Conservation (phyloP, 768 basidiomycete species). For the Nevesoporus exiguus region DNA sequence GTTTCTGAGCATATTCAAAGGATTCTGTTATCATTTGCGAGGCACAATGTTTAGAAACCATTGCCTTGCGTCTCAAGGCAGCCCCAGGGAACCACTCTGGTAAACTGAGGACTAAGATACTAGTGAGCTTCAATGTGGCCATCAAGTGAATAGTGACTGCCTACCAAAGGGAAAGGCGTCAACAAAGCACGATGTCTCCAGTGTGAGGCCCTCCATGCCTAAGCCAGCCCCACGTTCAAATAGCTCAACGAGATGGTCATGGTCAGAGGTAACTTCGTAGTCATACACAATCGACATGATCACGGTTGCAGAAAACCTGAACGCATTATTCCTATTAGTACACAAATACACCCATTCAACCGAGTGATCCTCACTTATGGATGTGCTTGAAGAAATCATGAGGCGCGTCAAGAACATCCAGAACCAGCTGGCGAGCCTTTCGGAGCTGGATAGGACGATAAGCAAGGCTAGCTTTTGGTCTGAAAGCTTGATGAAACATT, state of each 20-base stretch:
- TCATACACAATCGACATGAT: no score
- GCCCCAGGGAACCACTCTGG: conserved; percentile 25
- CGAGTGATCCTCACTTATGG: not conserved
- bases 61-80: conserved; percentile 26
- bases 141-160: no score
- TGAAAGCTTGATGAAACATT: conserved; percentile 21
- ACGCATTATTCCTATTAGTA: not conserved
- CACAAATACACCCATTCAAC: not conserved
- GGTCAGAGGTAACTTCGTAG: no score
- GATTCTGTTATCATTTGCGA: conserved; percentile 14
- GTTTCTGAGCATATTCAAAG: conserved; percentile 12
- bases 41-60: conserved; percentile 1
- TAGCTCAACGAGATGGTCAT: not conserved
- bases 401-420: conserved; percentile 6
- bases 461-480: conserved; percentile 9
- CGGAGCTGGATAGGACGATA: conserved; percentile 18
- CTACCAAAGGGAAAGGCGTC: not conserved
- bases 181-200: no score
- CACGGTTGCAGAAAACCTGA: no score
- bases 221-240: not conserved
- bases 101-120: no score
- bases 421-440: no score
- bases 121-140: conserved; percentile 16
- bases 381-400: conserved; percentile 1
- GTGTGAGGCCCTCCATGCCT: not conserved